Evolutionary conservation across 2,329 filamentous ascomycete species (phyloP).

Genomic region (Penicillium sp.): DNA sequence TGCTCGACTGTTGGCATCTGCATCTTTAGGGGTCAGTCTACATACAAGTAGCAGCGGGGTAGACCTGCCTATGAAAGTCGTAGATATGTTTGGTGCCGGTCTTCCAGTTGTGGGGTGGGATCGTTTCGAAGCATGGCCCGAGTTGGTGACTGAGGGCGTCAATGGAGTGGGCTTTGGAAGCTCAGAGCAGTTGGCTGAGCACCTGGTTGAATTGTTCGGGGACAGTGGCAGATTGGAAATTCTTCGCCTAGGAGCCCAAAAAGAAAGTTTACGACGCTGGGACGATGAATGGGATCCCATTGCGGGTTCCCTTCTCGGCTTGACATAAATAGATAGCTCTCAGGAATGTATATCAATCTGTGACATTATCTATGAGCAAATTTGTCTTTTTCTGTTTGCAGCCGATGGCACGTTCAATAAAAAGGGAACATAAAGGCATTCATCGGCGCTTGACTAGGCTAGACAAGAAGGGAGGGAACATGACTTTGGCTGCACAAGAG

Average conservation of each 20-base stretch:
- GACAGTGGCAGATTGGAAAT: conserved; percentile 55
- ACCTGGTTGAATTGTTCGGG: conserved; percentile 65
- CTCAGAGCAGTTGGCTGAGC: conserved; percentile 61
- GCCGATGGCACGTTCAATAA: too few relatives aligned
- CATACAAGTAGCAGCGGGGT: conserved; percentile 94
- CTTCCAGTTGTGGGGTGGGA: conserved; percentile 86
- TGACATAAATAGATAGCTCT: conserved; percentile 23
- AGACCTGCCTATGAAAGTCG: conserved; percentile 97
- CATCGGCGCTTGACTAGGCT: too few relatives aligned
- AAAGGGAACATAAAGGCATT: too few relatives aligned
- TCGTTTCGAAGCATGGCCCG: conserved; percentile 81
- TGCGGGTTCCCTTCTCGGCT: conserved; percentile 68
- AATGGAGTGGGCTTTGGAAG: conserved; percentile 86
- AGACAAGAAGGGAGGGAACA: too few relatives aligned
- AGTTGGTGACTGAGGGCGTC: conserved; percentile 81
- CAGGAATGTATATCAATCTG: neutral
- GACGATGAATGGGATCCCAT: conserved; percentile 89
- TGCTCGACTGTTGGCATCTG: conserved; percentile 75
- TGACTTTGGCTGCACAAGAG: too few relatives aligned
- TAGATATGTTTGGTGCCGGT: conserved; percentile 97
- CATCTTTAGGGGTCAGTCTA: conserved; percentile 85
- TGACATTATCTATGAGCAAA: neutral
- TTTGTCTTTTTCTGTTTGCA: neutral
- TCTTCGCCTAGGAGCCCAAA: conserved; percentile 67
- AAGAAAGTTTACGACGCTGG: conserved; percentile 78